Base-by-base conservation (phyloP, 2,329 filamentous ascomycete genomes). In the Intubia oerlemansii region DNA sequence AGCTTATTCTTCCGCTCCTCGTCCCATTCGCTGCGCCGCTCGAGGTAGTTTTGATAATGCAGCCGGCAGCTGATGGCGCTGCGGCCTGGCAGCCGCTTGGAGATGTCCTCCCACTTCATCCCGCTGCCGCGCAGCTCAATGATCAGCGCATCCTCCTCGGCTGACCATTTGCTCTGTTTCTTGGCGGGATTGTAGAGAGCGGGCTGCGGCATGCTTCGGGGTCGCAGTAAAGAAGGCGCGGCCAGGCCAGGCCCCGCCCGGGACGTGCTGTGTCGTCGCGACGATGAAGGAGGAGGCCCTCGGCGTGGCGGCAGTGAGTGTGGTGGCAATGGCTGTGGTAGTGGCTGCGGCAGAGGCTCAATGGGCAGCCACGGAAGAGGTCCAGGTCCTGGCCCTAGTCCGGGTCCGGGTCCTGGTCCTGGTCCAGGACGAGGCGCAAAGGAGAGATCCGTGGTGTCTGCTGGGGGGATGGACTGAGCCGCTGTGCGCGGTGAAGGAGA, bases 31-130 rank as follows among this genome's bases (percentile, higher is more conserved):
- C 79, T 82, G 32, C 82, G 66, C 43, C 82, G 67, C 51, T 98
- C 88, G 30, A 93, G 66, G 47, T 95, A 95, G 48, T 98, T 98
- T 44, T 95, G 85, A 49, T 93, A 95, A 45, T 92, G 82, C 29
- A 95, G 61, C 24, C 85, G 73, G 50, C 85, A 95, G 42, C 82
- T 91, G 43, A 93, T 93, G 32, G 82, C 75, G 51, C 82, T 93
- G 41, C 88, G 69, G 36, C 85, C 85, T 3, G 82, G 84, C 28
- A 95, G 57, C 31, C 75, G 68, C 55, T 85, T 90, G 36, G 81
- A 90, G 42, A 95, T 93, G 50, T 95, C 85, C 46, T 95, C 85
- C 88, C 85, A 95, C 48, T 95, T 95, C 81, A 93, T 92, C 7
- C 80, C 79, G 41, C 73, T 73, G 21, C 81, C 80, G 33, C 85